Evolutionary conservation across 2,329 filamentous ascomycete genomes (phyloP), one percentile per base, ranked within the genome.

Genomic region (Pseudocercospora eumusae): DNA sequence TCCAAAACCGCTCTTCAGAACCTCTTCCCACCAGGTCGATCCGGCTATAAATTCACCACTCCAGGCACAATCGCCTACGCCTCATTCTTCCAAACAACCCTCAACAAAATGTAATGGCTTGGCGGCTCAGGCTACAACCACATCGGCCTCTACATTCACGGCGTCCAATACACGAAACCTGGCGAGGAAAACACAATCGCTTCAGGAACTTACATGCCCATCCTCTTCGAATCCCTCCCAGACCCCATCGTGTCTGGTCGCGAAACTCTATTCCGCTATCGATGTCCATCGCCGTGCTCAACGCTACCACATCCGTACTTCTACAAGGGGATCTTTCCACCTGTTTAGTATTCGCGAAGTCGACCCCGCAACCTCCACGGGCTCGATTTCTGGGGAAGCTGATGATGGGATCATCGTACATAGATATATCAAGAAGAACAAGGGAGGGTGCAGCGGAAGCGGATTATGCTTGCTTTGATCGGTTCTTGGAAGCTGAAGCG

Each of bases 91-190:
- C 70, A 74, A 20, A 77, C 76, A 1, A 75, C 76, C 20, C 70
- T 80, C 4, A 60, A 67, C 33, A 80, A 81, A 0, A 81, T 88
- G 78, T 77, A 82, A 28, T 88, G 86, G 85, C 79, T 89, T 0
- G 85, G 83, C 3, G 86, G 86, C 1, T 73, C 75, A 0, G 85
- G 86, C 0, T 88, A 88, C 70, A 80, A 76, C 18, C 80, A 82
- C 66, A 75, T 86, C 13, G 86, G 84, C 0, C 77, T 89, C 0
- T 88, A 86, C 68, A 81, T 89, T 15, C 86, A 88, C 63, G 86
- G 84, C 0, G 82, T 88, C 1, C 74, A 85, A 63, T 87, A 86
- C 65, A 78, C 74, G 0, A 86, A 85, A 64, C 78, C 74, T 1
- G 82, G 81, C 65, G 71, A 83, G 58, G 83, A n/a, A n/a, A n/a